Conservation (phyloP, 371 early-diverging fungal species). For the Mortierella sp. region DNA sequence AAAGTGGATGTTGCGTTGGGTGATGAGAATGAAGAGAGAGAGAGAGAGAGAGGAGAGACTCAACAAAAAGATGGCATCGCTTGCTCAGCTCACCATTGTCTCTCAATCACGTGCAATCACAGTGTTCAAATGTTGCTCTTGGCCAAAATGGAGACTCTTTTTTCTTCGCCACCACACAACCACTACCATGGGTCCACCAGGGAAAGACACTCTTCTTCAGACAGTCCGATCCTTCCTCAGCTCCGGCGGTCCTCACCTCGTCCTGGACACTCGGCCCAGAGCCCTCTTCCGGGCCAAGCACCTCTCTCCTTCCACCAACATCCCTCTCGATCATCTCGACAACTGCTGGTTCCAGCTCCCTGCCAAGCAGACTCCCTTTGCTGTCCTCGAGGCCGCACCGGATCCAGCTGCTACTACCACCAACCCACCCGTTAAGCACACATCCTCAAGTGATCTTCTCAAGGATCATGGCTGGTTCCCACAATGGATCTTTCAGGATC, state of each 20-base stretch:
- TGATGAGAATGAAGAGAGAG: too few relatives aligned
- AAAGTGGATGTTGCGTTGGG: too few relatives aligned
- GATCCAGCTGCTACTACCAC: background rate
- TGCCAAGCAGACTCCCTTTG: slow-evolving; percentile 18
- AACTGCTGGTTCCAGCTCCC: slow-evolving; percentile 16
- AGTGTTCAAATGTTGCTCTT: too few relatives aligned
- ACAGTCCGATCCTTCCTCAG: slow-evolving; percentile 18
- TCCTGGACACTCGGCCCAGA: slow-evolving; percentile 14
- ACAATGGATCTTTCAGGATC: slow-evolving; percentile 17
- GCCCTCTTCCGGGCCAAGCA: background rate
- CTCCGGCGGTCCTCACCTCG: slow-evolving; percentile 1
- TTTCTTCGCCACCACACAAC: background rate
- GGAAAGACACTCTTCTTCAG: slow-evolving; percentile 12
- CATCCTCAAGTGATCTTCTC: slow-evolving; percentile 1
- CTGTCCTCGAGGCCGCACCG: slow-evolving; percentile 3
- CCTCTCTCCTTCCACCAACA: slow-evolving; percentile 20
- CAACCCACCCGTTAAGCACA: background rate
- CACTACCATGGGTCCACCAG: background rate
- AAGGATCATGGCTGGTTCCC: slow-evolving; percentile 5
- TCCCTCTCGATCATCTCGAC: slow-evolving; percentile 5
- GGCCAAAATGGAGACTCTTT: too few relatives aligned
- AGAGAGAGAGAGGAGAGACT: too few relatives aligned
- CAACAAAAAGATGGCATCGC: too few relatives aligned
- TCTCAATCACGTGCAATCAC: too few relatives aligned
- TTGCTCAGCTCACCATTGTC: too few relatives aligned